Evolutionary conservation across 768 basidiomycete genomes (phyloP).

Genomic region (Lyophyllum semitale): DNA sequence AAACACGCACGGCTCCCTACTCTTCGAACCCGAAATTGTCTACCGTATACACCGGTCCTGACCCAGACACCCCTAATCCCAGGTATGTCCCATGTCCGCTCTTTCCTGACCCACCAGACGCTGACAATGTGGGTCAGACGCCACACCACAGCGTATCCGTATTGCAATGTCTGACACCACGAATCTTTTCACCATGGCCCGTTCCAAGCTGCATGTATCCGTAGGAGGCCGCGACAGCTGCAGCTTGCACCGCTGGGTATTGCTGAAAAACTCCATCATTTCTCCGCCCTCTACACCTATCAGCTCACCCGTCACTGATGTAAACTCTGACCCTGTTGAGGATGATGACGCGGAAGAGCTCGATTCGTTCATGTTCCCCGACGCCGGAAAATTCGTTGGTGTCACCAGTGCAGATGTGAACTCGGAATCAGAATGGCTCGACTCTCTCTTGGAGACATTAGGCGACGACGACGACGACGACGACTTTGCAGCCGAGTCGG

Average conservation of each 20-base stretch:
- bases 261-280: slow-evolving; percentile 82
- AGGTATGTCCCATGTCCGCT: neutral
- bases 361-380: slow-evolving; percentile 82
- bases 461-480: slow-evolving; percentile 69
- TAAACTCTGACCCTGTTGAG: slow-evolving; percentile 34
- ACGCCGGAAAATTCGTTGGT: slow-evolving; percentile 59
- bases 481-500: slow-evolving; percentile 44
- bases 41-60: slow-evolving; percentile 75
- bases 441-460: slow-evolving; percentile 75
- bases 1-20: slow-evolving; percentile 83
- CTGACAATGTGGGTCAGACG: slow-evolving; percentile 10
- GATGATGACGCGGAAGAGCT: slow-evolving; percentile 51
- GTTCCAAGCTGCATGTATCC: slow-evolving; percentile 72
- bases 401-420: slow-evolving; percentile 34
- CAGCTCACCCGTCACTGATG: slow-evolving; percentile 31
- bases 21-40: slow-evolving; percentile 86
- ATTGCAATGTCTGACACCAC: slow-evolving; percentile 38
- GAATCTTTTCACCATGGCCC: slow-evolving; percentile 64
- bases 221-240: slow-evolving; percentile 62
- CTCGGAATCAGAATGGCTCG: slow-evolving; percentile 81
- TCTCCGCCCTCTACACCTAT: slow-evolving; percentile 46
- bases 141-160: slow-evolving; percentile 6
- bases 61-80: slow-evolving; percentile 3
- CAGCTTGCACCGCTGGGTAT: slow-evolving; percentile 85
- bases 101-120: neutral